A percentile compares a stretch with the other conserved stretches of the same genome.
phyloP scores from a whole-genome alignment of 805 yeast genomes.

The Diddensiella transvaalensis region DNA sequence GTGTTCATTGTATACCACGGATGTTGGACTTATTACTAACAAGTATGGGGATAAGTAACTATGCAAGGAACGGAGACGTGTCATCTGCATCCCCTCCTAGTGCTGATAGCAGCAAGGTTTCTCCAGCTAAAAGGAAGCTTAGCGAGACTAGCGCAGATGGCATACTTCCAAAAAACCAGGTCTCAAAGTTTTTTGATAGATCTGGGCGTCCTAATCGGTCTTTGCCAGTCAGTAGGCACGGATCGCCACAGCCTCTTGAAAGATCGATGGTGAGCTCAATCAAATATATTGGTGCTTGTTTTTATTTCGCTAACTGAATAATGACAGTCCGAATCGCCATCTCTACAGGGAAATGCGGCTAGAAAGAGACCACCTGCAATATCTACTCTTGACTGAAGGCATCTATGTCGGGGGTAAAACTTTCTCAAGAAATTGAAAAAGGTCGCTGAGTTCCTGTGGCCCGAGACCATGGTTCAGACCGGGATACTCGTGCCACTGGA shows the following conservation, averaged over 20 bases:
- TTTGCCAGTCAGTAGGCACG: conserved; percentile 9
- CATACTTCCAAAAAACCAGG: conserved; percentile 16
- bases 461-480: conserved; percentile 68
- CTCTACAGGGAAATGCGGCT: background rate
- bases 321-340: background rate
- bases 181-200: conserved; percentile 19
- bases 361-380: background rate
- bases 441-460: conserved; percentile 61
- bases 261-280: background rate
- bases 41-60: conserved; percentile 1
- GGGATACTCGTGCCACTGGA: conserved; percentile 50
- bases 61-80: conserved; percentile 1
- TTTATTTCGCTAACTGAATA: background rate
- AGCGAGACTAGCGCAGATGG: conserved; percentile 5
- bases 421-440: conserved; percentile 44
- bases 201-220: conserved; percentile 10
- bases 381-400: background rate
- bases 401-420: conserved; percentile 24
- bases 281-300: background rate
- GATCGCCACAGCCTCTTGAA: conserved; percentile 9
- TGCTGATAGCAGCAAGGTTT: conserved; percentile 7
- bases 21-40: background rate
- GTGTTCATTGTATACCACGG: no score
- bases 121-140: conserved; percentile 19
- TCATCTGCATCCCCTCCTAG: conserved; percentile 16